These are phyloP conservation scores for Euphorbia celastroides DNA, from an alignment of 441 rosid genomes.

Conservation along the genomic window DNA sequence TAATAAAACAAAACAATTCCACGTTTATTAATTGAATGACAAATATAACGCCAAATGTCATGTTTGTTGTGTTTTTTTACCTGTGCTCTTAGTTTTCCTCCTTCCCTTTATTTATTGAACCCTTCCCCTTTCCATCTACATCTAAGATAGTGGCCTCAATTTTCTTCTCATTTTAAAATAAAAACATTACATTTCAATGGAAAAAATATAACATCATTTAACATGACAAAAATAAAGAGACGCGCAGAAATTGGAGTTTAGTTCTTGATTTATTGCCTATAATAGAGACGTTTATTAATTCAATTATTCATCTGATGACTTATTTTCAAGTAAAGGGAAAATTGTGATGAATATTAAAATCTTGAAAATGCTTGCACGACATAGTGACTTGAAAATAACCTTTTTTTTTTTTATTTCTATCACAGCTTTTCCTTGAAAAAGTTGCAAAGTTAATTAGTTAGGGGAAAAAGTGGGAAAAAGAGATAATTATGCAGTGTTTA, in stretches of 20 bases:
- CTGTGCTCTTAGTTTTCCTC: background rate
- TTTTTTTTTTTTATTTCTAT: no score
- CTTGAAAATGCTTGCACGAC: no score
- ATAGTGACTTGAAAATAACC: no score
- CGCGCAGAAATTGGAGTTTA: background rate
- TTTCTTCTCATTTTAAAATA: background rate
- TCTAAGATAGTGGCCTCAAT: background rate
- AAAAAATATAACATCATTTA: background rate
- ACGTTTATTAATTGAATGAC: background rate
- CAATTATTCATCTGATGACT: background rate
- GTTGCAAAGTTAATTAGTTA: no score
- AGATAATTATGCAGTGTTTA: no score
- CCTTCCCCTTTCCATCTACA: background rate
- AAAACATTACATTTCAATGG: background rate
- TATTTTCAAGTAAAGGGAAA: background rate
- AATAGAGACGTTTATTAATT: background rate
- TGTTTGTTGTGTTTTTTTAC: background rate
- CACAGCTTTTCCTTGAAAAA: no score
- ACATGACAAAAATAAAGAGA: background rate
- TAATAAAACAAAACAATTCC: background rate
- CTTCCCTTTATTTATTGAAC: background rate
- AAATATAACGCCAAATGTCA: background rate
- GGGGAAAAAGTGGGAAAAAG: no score
- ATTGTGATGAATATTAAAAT: background rate
- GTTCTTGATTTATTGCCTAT: background rate